These are phyloP conservation scores for Xerocomellus amylosporus DNA, from an alignment of 768 basidiomycete genomes.

Conservation along the genomic window DNA sequence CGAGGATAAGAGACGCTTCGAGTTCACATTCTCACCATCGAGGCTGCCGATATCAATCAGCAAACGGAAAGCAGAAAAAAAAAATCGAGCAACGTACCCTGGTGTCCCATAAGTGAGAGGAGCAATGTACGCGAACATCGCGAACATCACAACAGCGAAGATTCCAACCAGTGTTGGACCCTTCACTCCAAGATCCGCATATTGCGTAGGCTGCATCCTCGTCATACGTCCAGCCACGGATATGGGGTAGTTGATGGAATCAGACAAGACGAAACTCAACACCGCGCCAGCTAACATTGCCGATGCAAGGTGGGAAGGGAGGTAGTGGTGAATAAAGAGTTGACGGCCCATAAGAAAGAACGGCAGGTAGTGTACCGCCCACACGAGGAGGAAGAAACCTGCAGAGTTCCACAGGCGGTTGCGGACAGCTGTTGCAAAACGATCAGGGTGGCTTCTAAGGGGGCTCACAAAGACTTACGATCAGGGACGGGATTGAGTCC, in stretches of 20 bases:
- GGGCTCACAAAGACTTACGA: constrained; percentile 49
- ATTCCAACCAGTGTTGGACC: constrained; percentile 62
- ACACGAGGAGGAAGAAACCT: constrained; percentile 92
- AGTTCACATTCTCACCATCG: constrained; percentile 81
- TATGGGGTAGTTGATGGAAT: constrained; percentile 88
- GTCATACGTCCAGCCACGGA: constrained; percentile 73
- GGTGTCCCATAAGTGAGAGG: constrained; percentile 97
- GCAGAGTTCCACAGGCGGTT: constrained; percentile 94
- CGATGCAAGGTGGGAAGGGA: constrained; percentile 93
- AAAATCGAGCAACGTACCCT: constrained; percentile 56
- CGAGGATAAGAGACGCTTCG: constrained; percentile 74
- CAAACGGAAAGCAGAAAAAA: constrained; percentile 7
- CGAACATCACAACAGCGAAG: constrained; percentile 59
- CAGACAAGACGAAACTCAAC: constrained; percentile 85
- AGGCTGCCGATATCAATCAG: constrained; percentile 48
- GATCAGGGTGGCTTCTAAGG: not conserved
- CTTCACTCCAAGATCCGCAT: constrained; percentile 74
- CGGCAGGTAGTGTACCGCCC: constrained; percentile 94
- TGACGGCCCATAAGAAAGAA: constrained; percentile 99
- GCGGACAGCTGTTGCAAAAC: constrained; percentile 62
- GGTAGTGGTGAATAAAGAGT: constrained; percentile 95
- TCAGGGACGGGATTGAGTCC: constrained; percentile 84
- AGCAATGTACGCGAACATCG: constrained; percentile 70
- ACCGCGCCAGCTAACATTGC: constrained; percentile 91
- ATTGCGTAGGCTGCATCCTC: constrained; percentile 47